Percentiles rank a stretch among this genome's conserved stretches.
Conservation (phyloP, 2,329 filamentous ascomycete genomes). For the Beauveria sp. region DNA sequence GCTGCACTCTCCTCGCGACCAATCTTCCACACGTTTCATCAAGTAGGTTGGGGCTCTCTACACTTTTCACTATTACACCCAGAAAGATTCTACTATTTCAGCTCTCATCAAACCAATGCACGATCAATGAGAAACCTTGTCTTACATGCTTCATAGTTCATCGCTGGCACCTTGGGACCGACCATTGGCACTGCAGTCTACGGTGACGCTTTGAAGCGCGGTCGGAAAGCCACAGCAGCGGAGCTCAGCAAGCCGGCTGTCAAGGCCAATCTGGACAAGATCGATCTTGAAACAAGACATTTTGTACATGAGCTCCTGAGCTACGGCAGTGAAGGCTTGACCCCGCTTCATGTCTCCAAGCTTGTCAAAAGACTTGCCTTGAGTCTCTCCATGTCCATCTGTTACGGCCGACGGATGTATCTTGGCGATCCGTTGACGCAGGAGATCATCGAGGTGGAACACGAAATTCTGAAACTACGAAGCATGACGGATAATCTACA, state of each 20-base stretch:
- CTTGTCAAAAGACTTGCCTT: constrained; percentile 1
- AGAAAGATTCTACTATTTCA: no score
- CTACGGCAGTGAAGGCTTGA: neutral
- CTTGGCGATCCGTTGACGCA: neutral
- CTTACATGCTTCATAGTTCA: neutral
- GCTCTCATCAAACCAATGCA: neutral
- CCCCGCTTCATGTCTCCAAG: neutral
- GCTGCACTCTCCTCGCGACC: constrained; percentile 3
- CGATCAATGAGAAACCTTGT: neutral
- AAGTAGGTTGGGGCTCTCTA: neutral
- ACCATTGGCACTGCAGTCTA: constrained; percentile 2
- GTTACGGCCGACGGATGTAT: constrained; percentile 7
- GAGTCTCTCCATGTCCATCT: constrained; percentile 3
- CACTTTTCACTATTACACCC: no score
- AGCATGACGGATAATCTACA: constrained; percentile 6
- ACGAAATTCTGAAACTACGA: constrained; percentile 1
- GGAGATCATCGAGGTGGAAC: constrained; percentile 5
- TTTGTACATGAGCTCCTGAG: neutral
- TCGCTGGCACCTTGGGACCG: neutral
- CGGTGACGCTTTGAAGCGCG: constrained; percentile 3
- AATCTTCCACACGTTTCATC: constrained; percentile 1
- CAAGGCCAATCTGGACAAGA: constrained; percentile 1
- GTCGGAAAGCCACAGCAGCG: neutral
- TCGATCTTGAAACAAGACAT: constrained; percentile 1
- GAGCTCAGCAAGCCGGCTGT: constrained; percentile 7